Percentiles rank a stretch among this genome's conserved stretches.
phyloP scores from a whole-genome alignment of 1,139 yeast species.

The Protomyces lactucae-debilis region DNA sequence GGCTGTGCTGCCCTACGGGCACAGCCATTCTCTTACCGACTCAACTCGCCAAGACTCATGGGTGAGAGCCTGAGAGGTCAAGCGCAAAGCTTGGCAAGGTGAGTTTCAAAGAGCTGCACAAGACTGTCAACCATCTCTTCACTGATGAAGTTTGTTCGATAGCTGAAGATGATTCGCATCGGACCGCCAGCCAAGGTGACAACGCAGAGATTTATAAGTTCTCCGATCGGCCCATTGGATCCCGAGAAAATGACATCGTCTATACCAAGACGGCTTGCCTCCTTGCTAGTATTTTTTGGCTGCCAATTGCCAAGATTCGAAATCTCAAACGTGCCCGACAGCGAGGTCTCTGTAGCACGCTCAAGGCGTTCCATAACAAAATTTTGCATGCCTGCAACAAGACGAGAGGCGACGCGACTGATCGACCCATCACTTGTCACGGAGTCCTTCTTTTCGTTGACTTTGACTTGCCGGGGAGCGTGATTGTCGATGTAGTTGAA shows the following conservation, averaged over 20 bases:
- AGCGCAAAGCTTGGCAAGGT: too few species aligned
- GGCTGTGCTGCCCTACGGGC: too few species aligned
- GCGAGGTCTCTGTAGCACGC: neutral
- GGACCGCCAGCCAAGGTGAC: constrained; percentile 14
- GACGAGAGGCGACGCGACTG: neutral
- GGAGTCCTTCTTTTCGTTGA: neutral
- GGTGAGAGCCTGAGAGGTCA: too few species aligned
- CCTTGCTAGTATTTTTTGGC: neutral
- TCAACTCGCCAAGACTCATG: too few species aligned
- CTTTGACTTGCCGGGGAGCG: neutral
- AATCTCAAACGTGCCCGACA: constrained; percentile 6
- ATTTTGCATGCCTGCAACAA: constrained; percentile 8
- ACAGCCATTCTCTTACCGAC: too few species aligned
- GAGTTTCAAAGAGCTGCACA: too few species aligned
- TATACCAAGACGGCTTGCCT: neutral
- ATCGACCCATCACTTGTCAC: neutral
- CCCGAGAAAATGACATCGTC: constrained; percentile 13
- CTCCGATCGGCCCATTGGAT: constrained; percentile 11
- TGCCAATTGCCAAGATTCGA: constrained; percentile 12
- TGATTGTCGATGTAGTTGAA: neutral
- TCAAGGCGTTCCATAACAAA: neutral
- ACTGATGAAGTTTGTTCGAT: neutral
- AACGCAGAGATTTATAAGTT: constrained; percentile 8
- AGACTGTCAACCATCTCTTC: neutral
- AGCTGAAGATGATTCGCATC: constrained; percentile 13